Evolutionary conservation across 345 rosid species (phyloP), one percentile per base, ranked within the genome.

Genomic region (Lagerstroemia speciosa): DNA sequence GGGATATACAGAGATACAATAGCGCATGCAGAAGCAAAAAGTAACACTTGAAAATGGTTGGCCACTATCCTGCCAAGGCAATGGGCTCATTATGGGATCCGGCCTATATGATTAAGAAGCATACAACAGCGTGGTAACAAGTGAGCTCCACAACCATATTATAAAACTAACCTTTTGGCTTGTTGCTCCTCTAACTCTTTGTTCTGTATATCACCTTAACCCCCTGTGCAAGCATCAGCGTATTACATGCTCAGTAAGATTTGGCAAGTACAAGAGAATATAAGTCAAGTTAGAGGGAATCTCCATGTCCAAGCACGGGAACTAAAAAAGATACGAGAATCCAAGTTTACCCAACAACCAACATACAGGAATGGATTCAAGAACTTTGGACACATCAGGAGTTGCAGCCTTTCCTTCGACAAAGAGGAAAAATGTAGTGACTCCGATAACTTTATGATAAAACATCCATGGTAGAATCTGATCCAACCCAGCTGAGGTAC

Each of bases 381-480:
- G 77, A 62, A 94, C 90, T 83, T 80, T 84, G 26, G 99, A 83
- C 67, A 91, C 90, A 24, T 64, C 71, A 10, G 90, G 89, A 55
- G 99, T 78, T 62, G 97, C 97, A 73, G 97, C 97, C 70, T 86
- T 88, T 52, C 99, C 99, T 79, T 94, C 99, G 15, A 94, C 97
- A 29, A 91, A 94, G 45, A 94, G 91, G 72, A 89, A 87, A 78
- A 94, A 94, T 12, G 85, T 88, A 2, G 97, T 80, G 72, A 91
- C 99, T 33, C 97, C 99, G 63, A 91, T 82, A 66, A 89, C 99
- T 82, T 91, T 94, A 73, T 94, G 99, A 81, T 88, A 91, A 72
- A 89, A 91, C 84, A 93, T 86, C 98, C 98, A 93, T 31, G 98
- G 98, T 61, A 93, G 80, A 79, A 86, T 91, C 88, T 93, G 99